phyloP scores from a whole-genome alignment of 257 asterid species.

The Knoxia roxburghii region DNA sequence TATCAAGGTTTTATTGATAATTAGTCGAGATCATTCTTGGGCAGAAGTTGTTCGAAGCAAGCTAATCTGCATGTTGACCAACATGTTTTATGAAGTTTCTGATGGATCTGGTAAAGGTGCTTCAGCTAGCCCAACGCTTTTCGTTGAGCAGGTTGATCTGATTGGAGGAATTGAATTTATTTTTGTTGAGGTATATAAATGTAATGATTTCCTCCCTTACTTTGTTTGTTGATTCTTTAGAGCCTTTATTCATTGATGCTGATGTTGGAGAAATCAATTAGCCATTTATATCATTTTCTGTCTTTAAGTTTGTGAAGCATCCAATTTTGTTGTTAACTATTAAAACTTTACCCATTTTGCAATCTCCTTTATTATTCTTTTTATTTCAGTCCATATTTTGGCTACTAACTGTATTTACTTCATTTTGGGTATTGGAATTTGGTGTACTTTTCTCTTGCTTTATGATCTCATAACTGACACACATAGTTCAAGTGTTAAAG shows the following conservation, averaged over 20 bases:
- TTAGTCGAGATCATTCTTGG: slow-evolving; percentile 89
- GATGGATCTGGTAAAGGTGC: slow-evolving; percentile 59
- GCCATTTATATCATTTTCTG: neutral
- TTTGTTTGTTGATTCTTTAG: neutral
- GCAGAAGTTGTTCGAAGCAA: slow-evolving; percentile 94
- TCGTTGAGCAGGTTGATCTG: slow-evolving; percentile 81
- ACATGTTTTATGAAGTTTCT: slow-evolving; percentile 78
- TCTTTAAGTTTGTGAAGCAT: neutral
- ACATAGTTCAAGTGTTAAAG: neutral
- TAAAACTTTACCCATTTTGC: neutral
- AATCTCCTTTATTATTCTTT: neutral
- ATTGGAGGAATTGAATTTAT: slow-evolving; percentile 94
- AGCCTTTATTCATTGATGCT: too few species aligned
- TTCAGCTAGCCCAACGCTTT: slow-evolving; percentile 63
- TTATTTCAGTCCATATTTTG: neutral
- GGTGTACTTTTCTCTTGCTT: neutral
- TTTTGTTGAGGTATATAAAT: slow-evolving; percentile 67
- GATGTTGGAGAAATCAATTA: neutral
- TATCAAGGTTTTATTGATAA: slow-evolving; percentile 67
- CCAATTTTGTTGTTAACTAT: neutral
- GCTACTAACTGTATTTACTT: neutral
- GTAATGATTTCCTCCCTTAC: neutral
- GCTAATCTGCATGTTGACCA: slow-evolving; percentile 89
- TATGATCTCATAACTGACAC: neutral
- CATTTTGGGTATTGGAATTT: neutral